Evolutionary conservation across 73 alveolate genomes (phyloP), one percentile per base, ranked within the genome.

Genomic region (Paramecium biaurelia): DNA sequence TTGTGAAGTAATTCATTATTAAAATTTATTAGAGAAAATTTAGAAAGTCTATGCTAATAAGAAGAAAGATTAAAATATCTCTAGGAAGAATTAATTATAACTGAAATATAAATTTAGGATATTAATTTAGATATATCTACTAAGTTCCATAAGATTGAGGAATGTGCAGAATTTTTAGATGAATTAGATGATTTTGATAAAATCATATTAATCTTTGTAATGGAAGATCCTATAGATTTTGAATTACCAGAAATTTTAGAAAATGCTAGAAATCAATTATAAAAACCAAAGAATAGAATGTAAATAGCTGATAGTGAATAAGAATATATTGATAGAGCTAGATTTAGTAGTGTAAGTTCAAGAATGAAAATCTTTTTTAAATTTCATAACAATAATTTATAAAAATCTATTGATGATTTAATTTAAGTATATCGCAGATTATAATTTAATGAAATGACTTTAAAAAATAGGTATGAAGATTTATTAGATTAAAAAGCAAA

Each of bases 141-240:
- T 9, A 79, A 79, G 24, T 79, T 79, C 15, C 20, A 79, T 79
- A 79, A 79, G 90, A 79, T 79, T 3, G 90, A 79, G 15, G 90
- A 79, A 24, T 79, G 90, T 42, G 90, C 90, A 42, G 90, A 79
- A 12, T 79, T 79, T 14, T 79, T 79, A 18, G 90, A 79, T 43
- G 90, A 79, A 79, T 79, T 79, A 26, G 90, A 79, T 43, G 90
- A 79, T 79, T 79, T 79, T 45, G 90, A 79, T 47, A 79, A 79
- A 45, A 30, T 79, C 7, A 47, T 45, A 18, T 41, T 79, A 18
- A 79, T 79, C 11, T 79, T 79, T 79, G 90, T 79, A 43, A 30
- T 30, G 45, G 90, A 79, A 24, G 76, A 79, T 47, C 90, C 90
- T 0, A 5, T 21, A 15, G 28, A 38, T 14, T 79, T 79, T 79